Evolutionary conservation across 2,329 filamentous ascomycete genomes (phyloP), one percentile per base, ranked within the genome.

Genomic region (Arachnomyces sp.): DNA sequence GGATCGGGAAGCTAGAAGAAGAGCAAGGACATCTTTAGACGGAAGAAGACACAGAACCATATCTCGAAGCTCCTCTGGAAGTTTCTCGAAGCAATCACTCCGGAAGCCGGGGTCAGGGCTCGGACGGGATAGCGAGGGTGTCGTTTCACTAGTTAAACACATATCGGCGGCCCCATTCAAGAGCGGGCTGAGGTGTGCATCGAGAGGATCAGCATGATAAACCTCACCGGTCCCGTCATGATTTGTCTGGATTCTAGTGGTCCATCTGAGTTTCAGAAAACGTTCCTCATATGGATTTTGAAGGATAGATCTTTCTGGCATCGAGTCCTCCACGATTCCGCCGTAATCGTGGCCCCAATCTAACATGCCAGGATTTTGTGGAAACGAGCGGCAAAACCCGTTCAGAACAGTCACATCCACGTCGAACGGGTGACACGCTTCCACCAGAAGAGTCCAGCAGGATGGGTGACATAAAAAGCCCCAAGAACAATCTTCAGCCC

Each of bases 301-400:
- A n/a, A 14, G 20, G 9, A 36, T 28, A 5, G 20, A 25, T 9
- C 20, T 25, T 25, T 9, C 20, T 25, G 20, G 20, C 5, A 25
- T 25, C 9, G 20, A 25, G 20, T 5, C 20, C 20, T 36, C 15
- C 7, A 36, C 11, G 12, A 36, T 36, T 28, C 34, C 34, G 20
- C 34, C 34, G 15, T 36, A 36, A 28, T 36, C 34, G 28, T 36
- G 34, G 20, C 34, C 34, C 17, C 17, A 29, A 18, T 29, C 20
- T 9, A 25, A 9, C 20, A 25, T 25, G 9, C 20, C 20, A 25
- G 5, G 20, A 25, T 5, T 5, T 7, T 14, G 9, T n/a, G 34
- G 34, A 12, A 36, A 36, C 7, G 34, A 36, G 2, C 18, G 15
- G 14, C 34, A 36, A 9, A 36, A 25, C n/a, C 28, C 28, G 34